Evolutionary conservation across 495 filamentous ascomycete genomes (phyloP).

Genomic region (Geoglossum glabrum): DNA sequence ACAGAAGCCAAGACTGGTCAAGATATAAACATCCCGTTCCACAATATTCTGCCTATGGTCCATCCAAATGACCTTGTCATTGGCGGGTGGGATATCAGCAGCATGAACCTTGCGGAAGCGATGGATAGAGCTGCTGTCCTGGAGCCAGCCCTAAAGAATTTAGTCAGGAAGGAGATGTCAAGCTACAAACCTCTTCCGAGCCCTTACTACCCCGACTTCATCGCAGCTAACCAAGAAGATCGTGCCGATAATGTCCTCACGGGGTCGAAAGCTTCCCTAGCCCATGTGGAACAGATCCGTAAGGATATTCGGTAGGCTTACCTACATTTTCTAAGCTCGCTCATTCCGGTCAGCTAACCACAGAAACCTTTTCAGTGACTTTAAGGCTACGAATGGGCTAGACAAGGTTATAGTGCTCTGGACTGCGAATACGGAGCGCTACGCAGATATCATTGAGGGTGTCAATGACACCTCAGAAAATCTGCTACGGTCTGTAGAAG

Average conservation of each 20-base stretch:
- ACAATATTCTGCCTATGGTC: conserved; percentile 85
- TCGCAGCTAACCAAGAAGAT: conserved; percentile 94
- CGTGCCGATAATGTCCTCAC: conserved; percentile 81
- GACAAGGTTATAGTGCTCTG: conserved; percentile 97
- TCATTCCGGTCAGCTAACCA: conserved; percentile 6
- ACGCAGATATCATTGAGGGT: conserved; percentile 65
- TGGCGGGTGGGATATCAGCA: conserved; percentile 95
- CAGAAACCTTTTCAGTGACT: conserved; percentile 38
- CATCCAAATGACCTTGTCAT: conserved; percentile 92
- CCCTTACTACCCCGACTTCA: conserved; percentile 99
- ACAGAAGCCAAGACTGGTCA: conserved; percentile 63
- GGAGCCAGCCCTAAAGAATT: conserved; percentile 74
- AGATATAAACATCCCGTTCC: conserved; percentile 94
- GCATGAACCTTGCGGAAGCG: conserved; percentile 66
- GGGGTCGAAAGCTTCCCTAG: conserved; percentile 63
- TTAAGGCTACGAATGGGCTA: conserved; percentile 67
- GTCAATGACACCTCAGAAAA: conserved; percentile 96
- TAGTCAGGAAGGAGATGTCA: conserved; percentile 84
- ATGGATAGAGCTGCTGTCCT: conserved; percentile 95
- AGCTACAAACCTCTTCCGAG: conserved; percentile 75
- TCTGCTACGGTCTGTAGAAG: conserved; percentile 66
- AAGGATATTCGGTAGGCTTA: conserved; percentile 68
- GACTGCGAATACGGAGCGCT: conserved; percentile 98
- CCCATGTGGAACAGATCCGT: conserved; percentile 84
- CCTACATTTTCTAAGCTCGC: background rate